phyloP scores from a whole-genome alignment of 2,329 filamentous ascomycete genomes.

The Pseudocercospora cruenta region DNA sequence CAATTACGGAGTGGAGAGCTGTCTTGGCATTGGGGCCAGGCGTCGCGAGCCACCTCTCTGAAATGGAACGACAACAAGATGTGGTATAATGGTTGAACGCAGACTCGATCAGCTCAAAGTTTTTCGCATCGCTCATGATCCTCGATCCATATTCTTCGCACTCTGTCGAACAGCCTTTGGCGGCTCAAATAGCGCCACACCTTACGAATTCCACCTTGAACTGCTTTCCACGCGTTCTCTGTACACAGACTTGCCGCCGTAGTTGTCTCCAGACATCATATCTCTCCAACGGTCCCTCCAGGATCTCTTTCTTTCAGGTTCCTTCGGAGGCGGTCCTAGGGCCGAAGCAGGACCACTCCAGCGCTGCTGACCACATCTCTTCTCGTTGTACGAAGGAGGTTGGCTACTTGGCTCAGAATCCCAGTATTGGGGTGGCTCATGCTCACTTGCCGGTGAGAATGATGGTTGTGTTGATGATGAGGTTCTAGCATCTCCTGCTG shows the following conservation, averaged over 20 bases:
- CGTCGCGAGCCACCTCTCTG: neutral
- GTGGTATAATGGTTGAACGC: too few species aligned
- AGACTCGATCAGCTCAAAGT: too few species aligned
- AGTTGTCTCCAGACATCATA: neutral
- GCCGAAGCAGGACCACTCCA: constrained; percentile 2
- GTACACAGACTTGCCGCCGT: neutral
- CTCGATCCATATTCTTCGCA: neutral
- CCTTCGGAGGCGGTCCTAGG: constrained; percentile 21
- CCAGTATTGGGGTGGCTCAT: neutral
- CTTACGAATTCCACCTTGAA: neutral
- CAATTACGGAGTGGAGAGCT: too few species aligned
- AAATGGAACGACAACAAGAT: too few species aligned
- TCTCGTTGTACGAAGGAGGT: constrained; percentile 1
- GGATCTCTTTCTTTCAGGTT: neutral
- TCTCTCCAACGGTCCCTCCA: neutral
- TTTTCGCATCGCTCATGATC: neutral
- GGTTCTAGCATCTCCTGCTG: neutral
- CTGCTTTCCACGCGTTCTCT: neutral
- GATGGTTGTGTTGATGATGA: neutral
- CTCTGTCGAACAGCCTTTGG: neutral
- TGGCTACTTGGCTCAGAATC: constrained; percentile 3
- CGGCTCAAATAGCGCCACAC: neutral
- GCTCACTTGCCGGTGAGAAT: neutral
- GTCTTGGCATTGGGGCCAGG: neutral
- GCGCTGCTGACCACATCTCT: neutral